Evolutionary conservation across 2,329 filamentous ascomycete genomes (phyloP), one percentile per base, ranked within the genome.

Genomic region (Geosmithia putterillii): DNA sequence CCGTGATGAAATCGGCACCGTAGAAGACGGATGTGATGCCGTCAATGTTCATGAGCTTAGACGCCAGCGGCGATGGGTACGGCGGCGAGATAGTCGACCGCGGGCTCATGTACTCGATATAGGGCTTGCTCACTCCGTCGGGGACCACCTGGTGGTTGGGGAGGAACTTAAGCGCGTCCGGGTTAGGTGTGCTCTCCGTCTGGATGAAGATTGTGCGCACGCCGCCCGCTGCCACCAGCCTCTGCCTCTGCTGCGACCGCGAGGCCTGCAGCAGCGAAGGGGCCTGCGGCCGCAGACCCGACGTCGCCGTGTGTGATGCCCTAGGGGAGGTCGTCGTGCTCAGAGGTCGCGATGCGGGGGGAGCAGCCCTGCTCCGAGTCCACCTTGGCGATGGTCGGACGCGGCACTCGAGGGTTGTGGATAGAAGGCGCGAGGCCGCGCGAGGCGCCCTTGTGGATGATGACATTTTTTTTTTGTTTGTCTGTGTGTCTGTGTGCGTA

Each of bases 11-110:
- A 61, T 98, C 89, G 28, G 79, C 68, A 42, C 90, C 92, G 64
- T 94, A 95, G 65, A 96, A 96, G 19, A 98, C 85, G 2, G 86
- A 82, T 3, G 83, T 89, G n/a, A 96, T 84, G 38, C 92, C 92
- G 57, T 96, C 92, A 48, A 95, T 83, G 59, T 86, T 89, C 72
- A 96, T 82, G 42, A 98, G 75, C 61, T 88, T 81, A 28, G 89
- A 83, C 5, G 92, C 92, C 37, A 98, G 77, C 17, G 87, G 89
- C 18, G 90, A 96, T 3, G 90, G 87, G 59, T 95, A 79, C 1
- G 90, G 90, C 19, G 89, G 84, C 21, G 87, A 75, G 50, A 96
- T 79, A 3, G 92, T 95, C 34, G 86, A 83, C 44, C 92, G 83
- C 32, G 92, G 88, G 51, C 78, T 84, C 44, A 95, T 73, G 62